These are phyloP conservation scores for Penicillium steckii DNA, from an alignment of 495 filamentous ascomycete species.

Conservation along the genomic window DNA sequence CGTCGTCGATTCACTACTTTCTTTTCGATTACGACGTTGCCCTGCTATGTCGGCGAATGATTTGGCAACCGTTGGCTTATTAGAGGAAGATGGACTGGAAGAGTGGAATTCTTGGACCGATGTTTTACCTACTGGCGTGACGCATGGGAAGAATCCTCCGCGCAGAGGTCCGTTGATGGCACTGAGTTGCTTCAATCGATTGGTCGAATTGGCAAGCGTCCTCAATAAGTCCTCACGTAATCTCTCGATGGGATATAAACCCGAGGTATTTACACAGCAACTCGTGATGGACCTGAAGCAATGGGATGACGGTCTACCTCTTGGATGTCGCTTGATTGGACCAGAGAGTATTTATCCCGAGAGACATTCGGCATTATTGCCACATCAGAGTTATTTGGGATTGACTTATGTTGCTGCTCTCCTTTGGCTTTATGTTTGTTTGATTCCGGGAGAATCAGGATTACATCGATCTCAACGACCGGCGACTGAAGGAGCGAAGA, in stretches of 20 bases:
- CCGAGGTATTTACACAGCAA: constrained; percentile 39
- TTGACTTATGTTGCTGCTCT: constrained; percentile 47
- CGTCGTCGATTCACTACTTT: constrained; percentile 62
- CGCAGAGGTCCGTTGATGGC: constrained; percentile 53
- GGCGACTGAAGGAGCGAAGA: constrained; percentile 43
- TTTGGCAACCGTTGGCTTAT: constrained; percentile 38
- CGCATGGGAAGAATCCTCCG: constrained; percentile 34
- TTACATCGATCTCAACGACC: constrained; percentile 37
- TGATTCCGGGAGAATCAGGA: constrained; percentile 35
- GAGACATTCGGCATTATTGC: constrained; percentile 42
- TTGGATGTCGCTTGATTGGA: constrained; percentile 42
- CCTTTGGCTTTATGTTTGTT: constrained; percentile 42
- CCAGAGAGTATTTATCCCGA: constrained; percentile 45
- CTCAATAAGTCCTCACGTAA: constrained; percentile 44
- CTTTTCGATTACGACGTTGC: constrained; percentile 50
- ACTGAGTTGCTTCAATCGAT: constrained; percentile 61
- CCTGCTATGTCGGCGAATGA: constrained; percentile 54
- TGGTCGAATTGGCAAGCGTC: constrained; percentile 49
- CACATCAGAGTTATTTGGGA: constrained; percentile 49
- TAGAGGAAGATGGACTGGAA: constrained; percentile 65
- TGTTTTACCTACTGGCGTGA: constrained; percentile 40
- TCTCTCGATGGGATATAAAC: constrained; percentile 29
- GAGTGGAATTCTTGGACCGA: constrained; percentile 72
- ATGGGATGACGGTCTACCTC: constrained; percentile 42
- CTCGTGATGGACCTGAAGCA: constrained; percentile 39